Conservation (phyloP, 768 basidiomycete genomes). For the Cubamyces lactineus region DNA sequence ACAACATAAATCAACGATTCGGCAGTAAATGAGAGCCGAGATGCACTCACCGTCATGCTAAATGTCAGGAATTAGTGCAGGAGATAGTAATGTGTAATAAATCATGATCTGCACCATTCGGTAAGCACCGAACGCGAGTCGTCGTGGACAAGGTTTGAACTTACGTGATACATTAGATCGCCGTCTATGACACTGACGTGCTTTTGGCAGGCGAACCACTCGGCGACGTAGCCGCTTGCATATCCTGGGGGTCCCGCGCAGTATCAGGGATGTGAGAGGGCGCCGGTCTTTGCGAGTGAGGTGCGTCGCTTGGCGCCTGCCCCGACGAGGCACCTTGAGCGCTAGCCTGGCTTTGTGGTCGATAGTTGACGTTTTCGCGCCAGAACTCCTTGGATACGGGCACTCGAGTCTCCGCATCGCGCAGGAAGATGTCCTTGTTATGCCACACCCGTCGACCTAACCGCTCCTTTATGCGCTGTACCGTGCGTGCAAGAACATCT, state of each 20-base stretch:
- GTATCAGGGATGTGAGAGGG: not conserved
- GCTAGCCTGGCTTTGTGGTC: slow-evolving; percentile 10
- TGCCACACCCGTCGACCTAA: slow-evolving; percentile 80
- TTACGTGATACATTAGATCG: slow-evolving; percentile 15
- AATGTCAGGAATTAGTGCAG: slow-evolving; percentile 12
- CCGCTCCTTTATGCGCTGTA: slow-evolving; percentile 70
- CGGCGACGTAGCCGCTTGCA: not conserved
- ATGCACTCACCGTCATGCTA: slow-evolving; percentile 7
- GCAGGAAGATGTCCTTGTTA: slow-evolving; percentile 58
- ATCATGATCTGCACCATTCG: slow-evolving; percentile 8
- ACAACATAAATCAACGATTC: not conserved
- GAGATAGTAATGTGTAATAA: slow-evolving; percentile 19
- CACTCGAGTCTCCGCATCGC: slow-evolving; percentile 34
- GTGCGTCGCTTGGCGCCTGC: not conserved
- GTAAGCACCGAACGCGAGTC: not conserved
- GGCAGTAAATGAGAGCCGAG: too few species aligned
- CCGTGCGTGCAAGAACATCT: slow-evolving; percentile 51
- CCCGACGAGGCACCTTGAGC: not conserved
- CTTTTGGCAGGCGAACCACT: not conserved
- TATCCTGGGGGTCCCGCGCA: not conserved
- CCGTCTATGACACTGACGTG: slow-evolving; percentile 6
- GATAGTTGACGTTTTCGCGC: slow-evolving; percentile 53
- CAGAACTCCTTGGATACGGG: slow-evolving; percentile 50
- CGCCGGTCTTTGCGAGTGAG: not conserved
- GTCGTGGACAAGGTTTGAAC: not conserved